Base-by-base conservation (phyloP, 1,284 basidiomycete genomes). In the Moesziomyces globuligerus region DNA sequence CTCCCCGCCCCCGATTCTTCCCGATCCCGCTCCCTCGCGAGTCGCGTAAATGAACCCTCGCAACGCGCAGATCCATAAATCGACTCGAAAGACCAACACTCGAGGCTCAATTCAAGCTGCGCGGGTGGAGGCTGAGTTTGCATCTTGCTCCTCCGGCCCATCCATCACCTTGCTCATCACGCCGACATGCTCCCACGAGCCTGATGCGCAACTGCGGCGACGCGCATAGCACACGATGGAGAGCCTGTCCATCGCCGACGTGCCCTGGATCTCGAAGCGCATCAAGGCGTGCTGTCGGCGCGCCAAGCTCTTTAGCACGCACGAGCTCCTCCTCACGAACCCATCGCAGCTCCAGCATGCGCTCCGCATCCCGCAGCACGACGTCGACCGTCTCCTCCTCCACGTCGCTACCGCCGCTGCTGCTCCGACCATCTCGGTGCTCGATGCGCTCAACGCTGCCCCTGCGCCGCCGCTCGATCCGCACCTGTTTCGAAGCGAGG, bases 211-310 rank as follows among this genome's bases (percentile, higher is more conserved):
- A n/a, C n/a, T n/a, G n/a, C n/a, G n/a, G n/a, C n/a, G n/a, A n/a
- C n/a, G n/a, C n/a, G n/a, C n/a, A n/a, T 13, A 11, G 13, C 10
- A n/a, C 11, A 56, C 24, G 28, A 66, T 69, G 58, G 34, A 50
- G 15, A 55, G 55, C 42, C 51, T 70, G 32, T 52, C 67, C 21
- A 59, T 70, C 15, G 40, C 50, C 21, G 61, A 71, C 25, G 41
- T 71, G 0, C 53, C 61, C n/a, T 50, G 49, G 39, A 54, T 71
- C 36, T 71, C 68, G 15, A 66, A 71, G 41, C 56, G 68, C 52
- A 48, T 61, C 61, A 65, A 71, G 45, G 68, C 68, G 3, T 66
- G 68, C 49, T 71, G 61, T 52, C 61, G 61, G 25, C 46, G 61
- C 17, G 68, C 68, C 11, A 57, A 61, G 40, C 57, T 69, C 24